phyloP scores from a whole-genome alignment of 2,329 filamentous ascomycete species.

The Nigrograna mackinnonii region DNA sequence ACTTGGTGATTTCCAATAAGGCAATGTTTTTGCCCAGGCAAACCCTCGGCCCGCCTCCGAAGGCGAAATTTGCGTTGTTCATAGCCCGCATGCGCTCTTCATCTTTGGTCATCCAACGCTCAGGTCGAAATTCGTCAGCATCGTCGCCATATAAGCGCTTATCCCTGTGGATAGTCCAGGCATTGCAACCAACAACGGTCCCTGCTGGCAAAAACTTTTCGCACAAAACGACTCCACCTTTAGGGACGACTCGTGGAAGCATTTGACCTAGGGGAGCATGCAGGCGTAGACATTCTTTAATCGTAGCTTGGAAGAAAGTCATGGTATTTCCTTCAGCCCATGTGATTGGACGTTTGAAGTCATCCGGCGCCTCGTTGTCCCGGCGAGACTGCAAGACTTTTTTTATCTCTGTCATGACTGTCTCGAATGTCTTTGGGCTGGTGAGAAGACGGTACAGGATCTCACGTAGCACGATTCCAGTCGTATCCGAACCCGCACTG shows the following conservation, averaged over 20 bases:
- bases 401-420: neutral
- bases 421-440: slow-evolving; percentile 7
- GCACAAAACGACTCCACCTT: slow-evolving; percentile 41
- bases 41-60: slow-evolving; percentile 12
- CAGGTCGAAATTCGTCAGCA: slow-evolving; percentile 2
- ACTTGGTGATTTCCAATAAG: slow-evolving; percentile 20
- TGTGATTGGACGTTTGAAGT: too few relatives aligned
- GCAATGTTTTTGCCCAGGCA: slow-evolving; percentile 21
- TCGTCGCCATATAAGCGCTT: slow-evolving; percentile 4
- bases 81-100: neutral
- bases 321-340: neutral
- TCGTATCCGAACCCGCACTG: slow-evolving; percentile 42
- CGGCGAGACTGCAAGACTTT: slow-evolving; percentile 1
- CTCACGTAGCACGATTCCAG: slow-evolving; percentile 35
- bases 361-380: too few relatives aligned
- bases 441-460: slow-evolving; percentile 42
- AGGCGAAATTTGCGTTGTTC: slow-evolving; percentile 2
- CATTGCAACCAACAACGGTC: slow-evolving; percentile 19
- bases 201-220: slow-evolving; percentile 20
- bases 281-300: slow-evolving; percentile 47
- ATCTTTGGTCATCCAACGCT: neutral
- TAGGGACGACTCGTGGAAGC: slow-evolving; percentile 44
- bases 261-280: slow-evolving; percentile 47
- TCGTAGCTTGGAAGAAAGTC: slow-evolving; percentile 30
- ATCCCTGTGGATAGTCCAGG: slow-evolving; percentile 1